Evolutionary conservation across 2,329 filamentous ascomycete species (phyloP), one percentile per base, ranked within the genome.

Genomic region (Botrytis squamosa): DNA sequence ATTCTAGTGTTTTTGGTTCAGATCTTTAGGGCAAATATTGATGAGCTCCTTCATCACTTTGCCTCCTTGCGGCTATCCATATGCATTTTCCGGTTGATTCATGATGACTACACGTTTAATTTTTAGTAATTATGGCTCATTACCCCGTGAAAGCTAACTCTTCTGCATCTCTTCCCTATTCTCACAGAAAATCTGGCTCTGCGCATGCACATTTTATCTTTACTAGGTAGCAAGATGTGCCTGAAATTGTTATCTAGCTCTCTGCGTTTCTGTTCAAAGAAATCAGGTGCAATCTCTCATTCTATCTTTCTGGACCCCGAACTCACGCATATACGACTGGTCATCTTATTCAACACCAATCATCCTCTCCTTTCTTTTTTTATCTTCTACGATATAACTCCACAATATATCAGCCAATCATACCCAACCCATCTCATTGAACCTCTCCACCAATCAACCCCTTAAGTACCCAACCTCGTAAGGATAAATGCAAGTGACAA

Each of bases 121-220:
- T 52, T n/a, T n/a, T 3, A 52, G 12, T 52, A 16, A 6, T 52
- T 7, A n/a, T n/a, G 49, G 12, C n/a, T n/a, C 12, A n/a, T 55
- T 55, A n/a, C 49, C n/a, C 12, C 2, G 3, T 16, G 5, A 12
- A n/a, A 0, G 5, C 2, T 16, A 55, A 55, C 1, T 3, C 1
- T 18, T 2, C 7, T 49, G 20, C 46, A 22, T 10, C 0, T 57
- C 3, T 29, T 9, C 16, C 3, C 14, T 33, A 18, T 57, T 9
- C 2, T 18, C 14, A 33, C 14, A 29, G 5, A 9, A 9, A 8
- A 33, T 2, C 0, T 29, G 6, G 14, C 16, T 29, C 29, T 29
- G n/a, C 14, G 3, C n/a, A 33, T 29, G 5, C 14, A 29, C 2
- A 29, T 55, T 3, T 29, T 14, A 7, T 55, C 4, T 9, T 29